Conservation (phyloP, 2,329 filamentous ascomycete species). For the Emydomyces testavorans region DNA sequence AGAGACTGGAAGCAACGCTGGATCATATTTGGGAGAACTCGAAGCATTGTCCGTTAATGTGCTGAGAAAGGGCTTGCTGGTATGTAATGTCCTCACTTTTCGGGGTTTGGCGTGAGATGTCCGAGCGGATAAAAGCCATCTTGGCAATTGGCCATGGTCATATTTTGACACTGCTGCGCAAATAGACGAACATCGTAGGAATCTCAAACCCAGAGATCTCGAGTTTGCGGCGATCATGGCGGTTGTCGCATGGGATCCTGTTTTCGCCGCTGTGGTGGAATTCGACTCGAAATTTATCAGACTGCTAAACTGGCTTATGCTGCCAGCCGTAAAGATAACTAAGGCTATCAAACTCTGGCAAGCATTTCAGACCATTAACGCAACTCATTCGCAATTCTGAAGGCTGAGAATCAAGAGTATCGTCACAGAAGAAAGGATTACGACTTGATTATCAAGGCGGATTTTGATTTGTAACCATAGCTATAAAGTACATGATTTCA, state of each 20-base stretch:
- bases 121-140: too few relatives aligned
- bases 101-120: not conserved
- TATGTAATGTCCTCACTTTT: not conserved
- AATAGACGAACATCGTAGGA: not conserved
- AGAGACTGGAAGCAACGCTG: conserved; percentile 35
- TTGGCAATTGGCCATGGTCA: not conserved
- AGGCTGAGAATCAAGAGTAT: too few relatives aligned
- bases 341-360: not conserved
- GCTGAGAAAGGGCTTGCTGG: not conserved
- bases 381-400: too few relatives aligned
- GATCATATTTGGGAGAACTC: not conserved
- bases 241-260: not conserved
- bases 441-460: too few relatives aligned
- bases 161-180: not conserved
- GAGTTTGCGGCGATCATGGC: conserved; percentile 4
- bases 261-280: not conserved
- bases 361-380: not conserved
- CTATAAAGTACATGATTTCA: not conserved
- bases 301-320: not conserved
- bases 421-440: too few relatives aligned
- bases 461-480: too few relatives aligned
- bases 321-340: not conserved
- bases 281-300: not conserved
- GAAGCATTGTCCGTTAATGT: not conserved
- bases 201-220: not conserved